These are phyloP conservation scores for Psilocybe subaeruginosa DNA, from an alignment of 768 basidiomycete species.

Conservation along the genomic window DNA sequence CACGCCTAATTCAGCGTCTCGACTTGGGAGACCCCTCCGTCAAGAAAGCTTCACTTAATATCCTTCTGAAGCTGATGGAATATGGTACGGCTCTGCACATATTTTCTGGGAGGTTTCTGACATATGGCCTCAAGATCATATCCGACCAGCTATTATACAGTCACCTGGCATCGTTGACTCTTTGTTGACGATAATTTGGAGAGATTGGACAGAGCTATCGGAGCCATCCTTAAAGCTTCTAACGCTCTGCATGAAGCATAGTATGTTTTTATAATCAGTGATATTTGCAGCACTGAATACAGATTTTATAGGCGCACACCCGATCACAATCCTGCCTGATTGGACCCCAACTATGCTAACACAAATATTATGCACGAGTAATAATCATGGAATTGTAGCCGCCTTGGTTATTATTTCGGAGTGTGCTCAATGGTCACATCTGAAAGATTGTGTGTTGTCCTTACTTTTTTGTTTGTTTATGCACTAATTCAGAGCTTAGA, in stretches of 20 bases:
- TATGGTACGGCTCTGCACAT: not conserved
- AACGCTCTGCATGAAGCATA: slow-evolving; percentile 1
- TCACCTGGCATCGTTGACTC: not conserved
- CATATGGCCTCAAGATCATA: slow-evolving; percentile 4
- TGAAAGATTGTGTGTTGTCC: slow-evolving; percentile 3
- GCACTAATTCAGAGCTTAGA: not conserved
- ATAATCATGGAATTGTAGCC: not conserved
- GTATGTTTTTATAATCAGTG: not conserved
- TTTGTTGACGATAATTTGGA: slow-evolving; percentile 5
- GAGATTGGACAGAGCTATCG: slow-evolving; percentile 5
- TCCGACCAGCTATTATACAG: slow-evolving; percentile 1
- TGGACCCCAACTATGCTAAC: not conserved
- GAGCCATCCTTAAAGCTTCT: slow-evolving; percentile 7
- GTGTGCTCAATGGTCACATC: not conserved
- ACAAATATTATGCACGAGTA: not conserved
- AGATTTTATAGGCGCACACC: not conserved
- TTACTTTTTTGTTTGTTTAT: not conserved
- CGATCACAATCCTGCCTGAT: not conserved
- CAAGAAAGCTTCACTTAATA: slow-evolving; percentile 6
- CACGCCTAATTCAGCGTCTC: not conserved
- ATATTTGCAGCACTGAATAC: no score
- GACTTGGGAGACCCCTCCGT: slow-evolving; percentile 1
- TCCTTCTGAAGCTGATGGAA: slow-evolving; percentile 4
- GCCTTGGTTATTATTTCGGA: slow-evolving; percentile 5
- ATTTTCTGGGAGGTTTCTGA: not conserved